Evolutionary conservation across 345 rosid genomes (phyloP), one percentile per base, ranked within the genome.

Genomic region (Linum lewisii): DNA sequence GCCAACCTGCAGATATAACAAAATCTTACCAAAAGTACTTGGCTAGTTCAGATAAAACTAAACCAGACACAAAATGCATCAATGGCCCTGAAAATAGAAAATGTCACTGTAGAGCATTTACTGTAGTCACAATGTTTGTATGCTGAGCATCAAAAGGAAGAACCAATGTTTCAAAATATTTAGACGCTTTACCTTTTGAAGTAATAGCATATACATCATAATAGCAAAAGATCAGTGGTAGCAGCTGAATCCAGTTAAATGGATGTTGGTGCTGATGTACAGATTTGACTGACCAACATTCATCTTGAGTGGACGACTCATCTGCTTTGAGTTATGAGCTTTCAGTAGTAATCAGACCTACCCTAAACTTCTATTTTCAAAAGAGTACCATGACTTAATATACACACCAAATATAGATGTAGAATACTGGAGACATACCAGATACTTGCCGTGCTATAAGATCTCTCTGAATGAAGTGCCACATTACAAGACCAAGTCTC

Each of bases 1-100:
- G 62, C 63, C 53, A 65, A 20, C 54, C 71, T 18, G 49, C 23
- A 29, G 25, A 49, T 51, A 16, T 19, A 51, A 60, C 47, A 54
- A 16, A 68, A 63, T 25, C 62, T 51, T 54, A 21, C 23, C 25
- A 65, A 54, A 24, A 54, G n/a, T 38, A 15, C 54, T 8, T 32
- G 18, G 26, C 21, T 34, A 54, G 44, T 50, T 32, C 34, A 56
- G 19, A 32, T 6, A 34, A n/a, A 14, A 37, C 24, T 25, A 1
- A 61, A 62, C 32, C 49, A 22, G 57, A 52, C 56, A 56, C 52
- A n/a, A 60, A 45, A 24, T 42, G 63, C 10, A 45, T 19, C 24
- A 58, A 57, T 24, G 5, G 53, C 61, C 50, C 25, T 44, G 42
- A 23, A 19, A 42, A 58, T 11, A 42, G 47, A 16, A 42, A 42